phyloP scores from a whole-genome alignment of 805 yeast genomes.

The Saccharomyces jurei region DNA sequence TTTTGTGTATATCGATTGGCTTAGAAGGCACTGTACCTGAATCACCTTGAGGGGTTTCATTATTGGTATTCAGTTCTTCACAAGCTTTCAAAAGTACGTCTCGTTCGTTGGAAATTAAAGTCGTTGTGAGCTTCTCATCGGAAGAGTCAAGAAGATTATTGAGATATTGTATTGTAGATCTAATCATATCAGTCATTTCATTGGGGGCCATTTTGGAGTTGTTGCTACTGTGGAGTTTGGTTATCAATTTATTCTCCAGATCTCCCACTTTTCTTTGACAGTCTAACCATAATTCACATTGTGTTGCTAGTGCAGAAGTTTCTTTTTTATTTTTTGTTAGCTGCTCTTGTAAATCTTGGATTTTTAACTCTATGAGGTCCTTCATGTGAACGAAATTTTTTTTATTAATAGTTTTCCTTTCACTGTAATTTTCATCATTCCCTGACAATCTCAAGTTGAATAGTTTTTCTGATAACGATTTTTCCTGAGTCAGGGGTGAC shows the following conservation, averaged over 20 bases:
- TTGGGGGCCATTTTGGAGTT: not conserved
- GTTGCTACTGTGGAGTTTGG: not conserved
- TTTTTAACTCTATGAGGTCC: constrained; percentile 22
- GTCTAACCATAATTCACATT: constrained; percentile 20
- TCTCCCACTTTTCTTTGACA: constrained; percentile 11
- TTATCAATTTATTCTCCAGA: constrained; percentile 16
- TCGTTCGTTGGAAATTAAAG: constrained; percentile 14
- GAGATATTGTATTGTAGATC: constrained; percentile 1
- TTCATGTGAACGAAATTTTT: constrained; percentile 13
- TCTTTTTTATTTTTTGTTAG: constrained; percentile 19
- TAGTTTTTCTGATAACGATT: constrained; percentile 6
- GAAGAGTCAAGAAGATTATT: constrained; percentile 1
- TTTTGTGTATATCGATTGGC: not conserved
- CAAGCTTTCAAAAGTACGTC: constrained; percentile 17
- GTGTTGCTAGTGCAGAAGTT: constrained; percentile 9
- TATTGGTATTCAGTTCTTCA: constrained; percentile 6
- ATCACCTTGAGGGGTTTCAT: not conserved
- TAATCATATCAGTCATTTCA: not conserved
- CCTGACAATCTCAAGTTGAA: constrained; percentile 8
- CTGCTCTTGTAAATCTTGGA: constrained; percentile 16
- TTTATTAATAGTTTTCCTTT: constrained; percentile 7
- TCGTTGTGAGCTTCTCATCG: constrained; percentile 4
- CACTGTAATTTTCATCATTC: constrained; percentile 1
- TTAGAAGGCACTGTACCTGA: not conserved
- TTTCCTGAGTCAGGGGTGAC: constrained; percentile 3